Percentiles rank a stretch among this genome's conserved stretches.
phyloP scores from a whole-genome alignment of 495 filamentous ascomycete species.

The Copromyces sp. region DNA sequence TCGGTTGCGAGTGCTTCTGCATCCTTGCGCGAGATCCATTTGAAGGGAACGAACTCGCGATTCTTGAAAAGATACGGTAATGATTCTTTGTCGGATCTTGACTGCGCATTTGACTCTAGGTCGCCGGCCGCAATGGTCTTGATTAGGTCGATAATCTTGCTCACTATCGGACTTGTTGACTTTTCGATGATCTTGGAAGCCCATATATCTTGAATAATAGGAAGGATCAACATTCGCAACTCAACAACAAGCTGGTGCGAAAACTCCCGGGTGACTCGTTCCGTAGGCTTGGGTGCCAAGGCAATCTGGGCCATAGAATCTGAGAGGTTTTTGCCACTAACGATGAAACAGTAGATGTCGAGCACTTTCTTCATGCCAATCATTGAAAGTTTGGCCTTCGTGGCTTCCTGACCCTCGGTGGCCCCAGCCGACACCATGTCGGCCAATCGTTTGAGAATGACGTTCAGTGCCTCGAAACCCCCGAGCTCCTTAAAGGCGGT shows the following conservation, averaged over 20 bases:
- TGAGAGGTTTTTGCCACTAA: constrained; percentile 62
- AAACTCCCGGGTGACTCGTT: constrained; percentile 48
- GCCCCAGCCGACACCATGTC: constrained; percentile 44
- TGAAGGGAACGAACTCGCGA: constrained; percentile 14
- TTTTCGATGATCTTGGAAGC: constrained; percentile 70
- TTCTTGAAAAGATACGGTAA: constrained; percentile 18
- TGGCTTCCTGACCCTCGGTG: constrained; percentile 21
- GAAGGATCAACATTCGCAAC: constrained; percentile 71
- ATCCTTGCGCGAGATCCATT: constrained; percentile 31
- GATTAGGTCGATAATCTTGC: constrained; percentile 74
- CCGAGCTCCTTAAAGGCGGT: constrained; percentile 74
- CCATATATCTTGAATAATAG: constrained; percentile 72
- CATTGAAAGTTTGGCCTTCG: constrained; percentile 29
- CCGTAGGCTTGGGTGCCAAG: constrained; percentile 43
- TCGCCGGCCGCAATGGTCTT: constrained; percentile 69
- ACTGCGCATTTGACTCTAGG: constrained; percentile 55
- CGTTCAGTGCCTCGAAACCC: constrained; percentile 63
- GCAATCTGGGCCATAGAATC: constrained; percentile 61
- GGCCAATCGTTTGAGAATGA: constrained; percentile 64
- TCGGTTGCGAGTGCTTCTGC: constrained; percentile 15
- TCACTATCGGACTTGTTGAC: constrained; percentile 60
- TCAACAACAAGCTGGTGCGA: constrained; percentile 78
- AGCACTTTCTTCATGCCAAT: constrained; percentile 74
- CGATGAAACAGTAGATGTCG: constrained; percentile 64
- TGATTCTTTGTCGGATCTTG: constrained; percentile 29